Percentiles rank a stretch among this genome's conserved stretches.
phyloP scores from a whole-genome alignment of 1,284 basidiomycete genomes.

The Tilletiopsis washingtonensis region DNA sequence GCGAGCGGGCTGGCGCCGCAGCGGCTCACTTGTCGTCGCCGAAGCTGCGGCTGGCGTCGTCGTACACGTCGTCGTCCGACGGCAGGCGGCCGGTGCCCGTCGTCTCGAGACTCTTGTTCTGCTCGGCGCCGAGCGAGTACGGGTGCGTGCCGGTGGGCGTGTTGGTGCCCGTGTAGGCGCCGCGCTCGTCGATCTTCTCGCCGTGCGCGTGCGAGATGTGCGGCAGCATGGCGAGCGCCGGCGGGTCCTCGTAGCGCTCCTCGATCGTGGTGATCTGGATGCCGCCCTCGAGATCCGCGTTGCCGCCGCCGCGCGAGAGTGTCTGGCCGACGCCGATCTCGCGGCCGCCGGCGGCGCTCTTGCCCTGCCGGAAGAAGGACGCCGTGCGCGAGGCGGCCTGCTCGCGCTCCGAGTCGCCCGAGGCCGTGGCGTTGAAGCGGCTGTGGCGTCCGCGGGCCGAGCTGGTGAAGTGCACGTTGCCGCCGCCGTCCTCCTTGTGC shows the following conservation, averaged over 20 bases:
- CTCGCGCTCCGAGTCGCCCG: neutral
- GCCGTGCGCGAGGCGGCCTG: neutral
- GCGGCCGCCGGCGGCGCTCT: too few species aligned
- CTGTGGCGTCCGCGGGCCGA: too few species aligned
- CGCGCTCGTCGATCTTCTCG: neutral
- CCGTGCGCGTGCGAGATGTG: neutral
- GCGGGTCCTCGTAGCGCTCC: slow-evolving; percentile 35
- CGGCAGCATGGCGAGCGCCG: slow-evolving; percentile 3
- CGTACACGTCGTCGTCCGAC: neutral
- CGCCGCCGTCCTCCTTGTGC: neutral
- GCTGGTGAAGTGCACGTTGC: too few species aligned
- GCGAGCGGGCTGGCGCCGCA: too few species aligned
- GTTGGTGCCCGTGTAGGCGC: neutral
- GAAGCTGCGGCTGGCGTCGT: neutral
- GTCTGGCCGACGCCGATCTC: too few species aligned
- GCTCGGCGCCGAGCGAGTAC: neutral
- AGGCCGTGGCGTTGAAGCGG: neutral
- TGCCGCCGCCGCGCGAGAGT: too few species aligned
- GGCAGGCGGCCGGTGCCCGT: neutral
- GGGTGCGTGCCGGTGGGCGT: neutral
- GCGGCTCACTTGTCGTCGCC: too few species aligned
- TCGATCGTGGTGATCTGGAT: slow-evolving; percentile 43
- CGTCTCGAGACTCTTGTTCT: neutral
- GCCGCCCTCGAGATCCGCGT: slow-evolving; percentile 16
- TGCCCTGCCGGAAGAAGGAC: neutral